These are phyloP conservation scores for Isatis lusitanica DNA, from an alignment of 441 rosid species.

Conservation along the genomic window DNA sequence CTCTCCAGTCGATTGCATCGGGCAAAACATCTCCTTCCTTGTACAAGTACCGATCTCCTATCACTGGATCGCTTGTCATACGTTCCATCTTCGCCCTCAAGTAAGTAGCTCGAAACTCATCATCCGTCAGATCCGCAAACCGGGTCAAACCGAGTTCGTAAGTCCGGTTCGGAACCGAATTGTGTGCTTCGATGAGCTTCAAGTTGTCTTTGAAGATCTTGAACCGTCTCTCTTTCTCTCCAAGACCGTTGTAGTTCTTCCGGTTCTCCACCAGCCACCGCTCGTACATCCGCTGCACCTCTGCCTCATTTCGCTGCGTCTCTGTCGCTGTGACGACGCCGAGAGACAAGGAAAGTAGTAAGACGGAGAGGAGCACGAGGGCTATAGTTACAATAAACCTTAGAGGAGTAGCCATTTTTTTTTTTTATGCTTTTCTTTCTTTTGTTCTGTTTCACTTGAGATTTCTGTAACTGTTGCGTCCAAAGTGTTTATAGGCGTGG, in stretches of 20 bases:
- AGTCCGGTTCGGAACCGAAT: slow-evolving; percentile 29
- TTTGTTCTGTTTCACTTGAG: background rate
- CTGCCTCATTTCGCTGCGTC: slow-evolving; percentile 22
- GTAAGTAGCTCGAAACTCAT: slow-evolving; percentile 43
- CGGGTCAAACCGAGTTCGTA: slow-evolving; percentile 46
- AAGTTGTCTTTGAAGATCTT: slow-evolving; percentile 48
- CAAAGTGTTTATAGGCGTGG: background rate
- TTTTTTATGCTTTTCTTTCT: background rate
- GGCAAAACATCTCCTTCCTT: slow-evolving; percentile 41
- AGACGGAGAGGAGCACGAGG: slow-evolving; percentile 9
- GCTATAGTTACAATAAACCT: slow-evolving; percentile 1
- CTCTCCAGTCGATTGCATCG: slow-evolving; percentile 51
- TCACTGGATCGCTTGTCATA: slow-evolving; percentile 2
- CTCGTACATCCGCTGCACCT: slow-evolving; percentile 33
- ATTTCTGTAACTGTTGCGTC: background rate
- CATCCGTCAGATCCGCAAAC: slow-evolving; percentile 52
- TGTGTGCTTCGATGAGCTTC: slow-evolving; percentile 40
- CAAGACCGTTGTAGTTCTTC: slow-evolving; percentile 45
- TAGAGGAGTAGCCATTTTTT: slow-evolving; percentile 12
- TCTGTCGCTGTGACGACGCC: background rate
- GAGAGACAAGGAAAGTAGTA: slow-evolving; percentile 7
- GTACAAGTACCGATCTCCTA: slow-evolving; percentile 35
- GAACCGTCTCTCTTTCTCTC: slow-evolving; percentile 44
- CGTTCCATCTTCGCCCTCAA: slow-evolving; percentile 34
- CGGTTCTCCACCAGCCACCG: slow-evolving; percentile 40